Base-by-base conservation (phyloP, 2,329 filamentous ascomycete species). In the Achaetomium macrosporum region DNA sequence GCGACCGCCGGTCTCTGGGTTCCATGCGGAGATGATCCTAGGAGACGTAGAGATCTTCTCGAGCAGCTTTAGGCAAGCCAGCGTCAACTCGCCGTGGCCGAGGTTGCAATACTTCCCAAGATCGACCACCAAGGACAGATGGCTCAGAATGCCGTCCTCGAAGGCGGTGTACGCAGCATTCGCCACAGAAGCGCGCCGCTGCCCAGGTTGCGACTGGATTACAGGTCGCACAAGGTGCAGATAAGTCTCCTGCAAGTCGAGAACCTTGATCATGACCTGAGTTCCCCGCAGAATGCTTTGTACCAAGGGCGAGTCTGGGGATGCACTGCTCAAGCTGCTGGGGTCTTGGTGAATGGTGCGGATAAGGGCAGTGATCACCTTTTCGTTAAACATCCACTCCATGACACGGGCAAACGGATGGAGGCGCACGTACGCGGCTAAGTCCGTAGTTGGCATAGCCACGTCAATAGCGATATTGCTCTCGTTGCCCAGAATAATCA, bases 381-480 rank as follows among this genome's bases (percentile, higher is more conserved):
- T 89, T 64, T 95, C 89, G 65, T 95, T 96, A 69, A 95, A 96
- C 70, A 99, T 82, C 90, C 93, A 97, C 66, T 99, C 93, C 88
- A 97, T 96, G 15, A 95, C 85, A 54, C 95, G 83, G 3, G 88
- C 84, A 64, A 97, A 99, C 0, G 95, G 92, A 70, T 99, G 95
- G 49, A 96, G 79, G 20, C 84, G 82, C 54, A 93, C 83, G 66
- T 99, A 99, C 6, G 81, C 79, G 46, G 84, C 82, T 5, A 97
- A 75, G 51, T 88, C 87, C 2, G 85, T 86, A 4, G 88, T 79
- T 40, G 79, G 79, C 59, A 95, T 88, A 15, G 87, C 81, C 10
- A 79, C 72, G 66, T 96, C 90, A 15, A 95, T 83, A 25, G 81
- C 75, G 30, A 95, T 76, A 55, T 80, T 86, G 2, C 88, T 87